Evolutionary conservation across 2,329 filamentous ascomycete species (phyloP).

Genomic region (Colletotrichum camelliae): DNA sequence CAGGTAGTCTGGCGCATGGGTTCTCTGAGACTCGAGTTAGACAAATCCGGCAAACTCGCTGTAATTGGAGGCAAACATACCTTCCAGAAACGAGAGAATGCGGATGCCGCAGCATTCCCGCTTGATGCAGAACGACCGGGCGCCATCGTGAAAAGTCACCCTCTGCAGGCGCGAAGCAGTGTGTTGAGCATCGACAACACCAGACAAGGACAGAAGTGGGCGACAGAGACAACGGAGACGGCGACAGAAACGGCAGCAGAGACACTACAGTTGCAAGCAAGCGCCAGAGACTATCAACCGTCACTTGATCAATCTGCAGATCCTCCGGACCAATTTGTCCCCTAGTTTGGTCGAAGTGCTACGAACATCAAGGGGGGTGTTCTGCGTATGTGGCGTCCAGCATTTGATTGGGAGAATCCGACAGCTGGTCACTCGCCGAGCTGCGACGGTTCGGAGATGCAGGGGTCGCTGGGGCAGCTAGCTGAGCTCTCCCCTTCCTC

Average conservation of each 20-base stretch:
- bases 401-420: neutral
- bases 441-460: neutral
- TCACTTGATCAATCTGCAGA: slow-evolving; percentile 15
- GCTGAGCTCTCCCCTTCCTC: neutral
- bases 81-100: slow-evolving; percentile 52
- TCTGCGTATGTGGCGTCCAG: neutral
- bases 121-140: slow-evolving; percentile 28
- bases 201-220: neutral
- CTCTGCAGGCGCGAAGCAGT: slow-evolving; percentile 41
- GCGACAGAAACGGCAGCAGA: neutral
- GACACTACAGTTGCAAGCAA: neutral
- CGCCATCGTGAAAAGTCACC: slow-evolving; percentile 51
- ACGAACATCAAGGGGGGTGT: neutral
- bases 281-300: neutral
- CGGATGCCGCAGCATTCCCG: slow-evolving; percentile 29
- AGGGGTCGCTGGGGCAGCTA: neutral
- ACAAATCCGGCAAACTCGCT: neutral
- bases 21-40: slow-evolving; percentile 57
- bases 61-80: slow-evolving; percentile 32
- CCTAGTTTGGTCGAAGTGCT: neutral
- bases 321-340: neutral
- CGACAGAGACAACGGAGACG: neutral
- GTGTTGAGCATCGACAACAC: slow-evolving; percentile 37
- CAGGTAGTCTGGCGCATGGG: slow-evolving; percentile 88
- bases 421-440: neutral